Conservation (phyloP, 208 protist species). For the Leptomonas seymouri region DNA sequence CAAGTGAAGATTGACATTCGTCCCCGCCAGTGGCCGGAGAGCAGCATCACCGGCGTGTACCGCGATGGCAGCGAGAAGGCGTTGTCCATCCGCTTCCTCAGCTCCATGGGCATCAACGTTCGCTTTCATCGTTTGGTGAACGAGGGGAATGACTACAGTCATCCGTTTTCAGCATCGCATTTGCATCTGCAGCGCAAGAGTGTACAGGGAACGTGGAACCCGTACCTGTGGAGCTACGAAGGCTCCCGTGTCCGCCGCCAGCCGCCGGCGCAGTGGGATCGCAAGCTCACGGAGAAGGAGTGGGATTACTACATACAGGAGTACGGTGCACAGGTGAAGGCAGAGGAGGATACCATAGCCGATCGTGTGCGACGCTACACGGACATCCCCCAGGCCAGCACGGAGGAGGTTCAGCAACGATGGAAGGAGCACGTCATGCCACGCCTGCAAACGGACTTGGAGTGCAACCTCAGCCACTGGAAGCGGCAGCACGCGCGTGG, state of each 20-base stretch:
- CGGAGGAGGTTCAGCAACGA: slow-evolving; percentile 68
- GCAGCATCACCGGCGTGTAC: slow-evolving; percentile 82
- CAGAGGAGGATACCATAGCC: slow-evolving; percentile 74
- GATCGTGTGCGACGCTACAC: slow-evolving; percentile 54
- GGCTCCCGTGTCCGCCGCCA: slow-evolving; percentile 34
- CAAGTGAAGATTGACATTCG: slow-evolving; percentile 76
- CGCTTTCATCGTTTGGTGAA: slow-evolving; percentile 78
- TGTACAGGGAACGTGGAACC: slow-evolving; percentile 84
- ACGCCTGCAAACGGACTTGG: slow-evolving; percentile 75
- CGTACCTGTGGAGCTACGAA: slow-evolving; percentile 85
- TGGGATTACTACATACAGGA: slow-evolving; percentile 79
- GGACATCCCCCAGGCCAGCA: slow-evolving; percentile 58
- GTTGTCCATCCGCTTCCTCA: slow-evolving; percentile 55
- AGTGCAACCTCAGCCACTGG: slow-evolving; percentile 72
- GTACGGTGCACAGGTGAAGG: slow-evolving; percentile 79
- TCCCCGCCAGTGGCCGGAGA: slow-evolving; percentile 76
- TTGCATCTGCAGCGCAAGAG: slow-evolving; percentile 67
- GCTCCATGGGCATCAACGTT: slow-evolving; percentile 77
- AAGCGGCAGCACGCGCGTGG: slow-evolving; percentile 59
- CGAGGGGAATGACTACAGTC: slow-evolving; percentile 73
- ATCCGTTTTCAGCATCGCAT: slow-evolving; percentile 62
- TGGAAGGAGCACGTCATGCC: slow-evolving; percentile 79
- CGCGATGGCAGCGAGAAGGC: slow-evolving; percentile 78
- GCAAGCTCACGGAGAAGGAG: slow-evolving; percentile 74
- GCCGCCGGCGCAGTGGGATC: slow-evolving; percentile 58